Evolutionary conservation across 345 rosid species (phyloP), one percentile per base, ranked within the genome.

Genomic region (Eutrema yunnanense): DNA sequence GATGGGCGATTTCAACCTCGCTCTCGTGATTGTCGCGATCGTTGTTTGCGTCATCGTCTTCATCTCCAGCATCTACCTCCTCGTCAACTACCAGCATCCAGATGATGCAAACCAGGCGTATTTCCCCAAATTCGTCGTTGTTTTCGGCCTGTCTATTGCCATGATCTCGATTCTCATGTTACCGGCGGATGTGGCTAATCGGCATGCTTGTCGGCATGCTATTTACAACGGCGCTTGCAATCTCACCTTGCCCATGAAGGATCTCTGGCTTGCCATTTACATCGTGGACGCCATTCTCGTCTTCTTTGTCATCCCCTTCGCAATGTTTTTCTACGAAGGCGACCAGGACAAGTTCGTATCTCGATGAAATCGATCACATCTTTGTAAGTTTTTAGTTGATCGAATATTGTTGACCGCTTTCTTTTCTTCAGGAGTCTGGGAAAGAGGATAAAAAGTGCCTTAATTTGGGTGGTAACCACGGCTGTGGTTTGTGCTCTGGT

Each of bases 1-100:
- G 63, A 95, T 95, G 99, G 92, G 98, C 84, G 99, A 95, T 86
- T 95, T 95, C 76, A 95, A 95, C 78, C 97, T 95, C 87, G 98
- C 99, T 81, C 87, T 95, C 81, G 90, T 95, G 78, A 88, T 95
- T 77, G 97, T 95, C 52, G 99, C 99, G 60, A 79, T 90, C 56
- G 90, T 95, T 19, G 88, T 95, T 26, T 92, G 98, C 82, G 81
- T 92, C 69, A 67, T 95, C 69, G 99, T 95, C 34, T 84, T 92
- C 75, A 67, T 95, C 58, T 90, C 90, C 84, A 95, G 94, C 79
- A 86, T 95, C 51, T 95, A 95, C 76, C 97, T 95, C 9, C 98
- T 95, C 69, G 92, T 95, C 79, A 95, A 95, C 70, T 95, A 89
- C 78, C 99, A 95, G 86, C 99, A 95, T 57, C 99, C 99, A 0